A percentile compares a stretch with the other conserved stretches of the same genome.
Evolutionary conservation across 108 stramenopile genomes (phyloP).

Genomic region (Aurantiochytrium sp.): DNA sequence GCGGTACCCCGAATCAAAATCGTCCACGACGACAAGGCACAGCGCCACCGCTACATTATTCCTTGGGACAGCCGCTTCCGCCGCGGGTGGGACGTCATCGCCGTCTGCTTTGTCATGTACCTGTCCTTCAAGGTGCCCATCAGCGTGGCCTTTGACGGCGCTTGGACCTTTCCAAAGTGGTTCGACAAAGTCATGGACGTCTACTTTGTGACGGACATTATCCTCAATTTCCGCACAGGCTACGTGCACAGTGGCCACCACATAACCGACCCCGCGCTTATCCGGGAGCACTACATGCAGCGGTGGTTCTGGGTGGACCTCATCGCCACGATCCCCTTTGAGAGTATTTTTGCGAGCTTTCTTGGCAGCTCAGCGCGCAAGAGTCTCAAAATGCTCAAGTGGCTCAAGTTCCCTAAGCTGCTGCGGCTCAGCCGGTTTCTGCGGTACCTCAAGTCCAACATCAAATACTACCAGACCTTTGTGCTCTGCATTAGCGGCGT

Average conservation of each 20-base stretch:
- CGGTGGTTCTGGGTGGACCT: conserved; percentile 28
- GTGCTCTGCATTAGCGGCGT: background rate
- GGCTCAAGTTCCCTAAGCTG: conserved; percentile 25
- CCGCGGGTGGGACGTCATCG: background rate
- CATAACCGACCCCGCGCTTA: background rate
- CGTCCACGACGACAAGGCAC: background rate
- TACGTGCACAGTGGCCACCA: background rate
- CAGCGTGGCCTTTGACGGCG: background rate
- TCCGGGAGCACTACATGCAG: background rate
- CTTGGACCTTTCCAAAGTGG: background rate
- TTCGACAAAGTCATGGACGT: background rate
- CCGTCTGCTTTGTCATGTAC: conserved; percentile 21
- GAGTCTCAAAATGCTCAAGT: conserved; percentile 8
- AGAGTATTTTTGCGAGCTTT: background rate
- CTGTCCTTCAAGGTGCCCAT: conserved; percentile 20
- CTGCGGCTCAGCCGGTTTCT: background rate
- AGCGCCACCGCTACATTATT: background rate
- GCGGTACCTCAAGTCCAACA: background rate
- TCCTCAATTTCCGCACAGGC: background rate
- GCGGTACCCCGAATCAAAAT: conserved; percentile 13
- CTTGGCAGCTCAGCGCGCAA: background rate
- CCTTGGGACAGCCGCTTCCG: conserved; percentile 23
- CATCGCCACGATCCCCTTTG: background rate
- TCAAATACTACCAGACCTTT: background rate
- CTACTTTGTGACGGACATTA: background rate